These are phyloP conservation scores for Gardenia jasminoides DNA, from an alignment of 257 asterid species.

Conservation along the genomic window DNA sequence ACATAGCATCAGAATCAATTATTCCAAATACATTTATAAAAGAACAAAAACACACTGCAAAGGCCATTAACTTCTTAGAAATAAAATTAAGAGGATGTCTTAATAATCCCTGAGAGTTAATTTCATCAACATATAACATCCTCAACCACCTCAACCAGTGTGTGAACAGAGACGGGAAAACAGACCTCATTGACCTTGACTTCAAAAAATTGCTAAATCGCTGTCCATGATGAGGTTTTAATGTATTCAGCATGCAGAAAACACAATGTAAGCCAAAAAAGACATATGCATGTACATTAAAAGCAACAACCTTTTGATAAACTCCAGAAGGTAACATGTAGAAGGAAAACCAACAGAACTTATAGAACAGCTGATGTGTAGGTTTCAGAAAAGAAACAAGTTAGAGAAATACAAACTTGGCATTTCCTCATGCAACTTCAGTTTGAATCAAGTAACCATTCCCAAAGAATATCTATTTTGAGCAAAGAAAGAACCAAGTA, in stretches of 20 bases:
- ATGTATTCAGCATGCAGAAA: background rate
- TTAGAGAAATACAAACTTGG: background rate
- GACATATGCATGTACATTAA: background rate
- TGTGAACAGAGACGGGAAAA: background rate
- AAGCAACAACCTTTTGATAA: background rate
- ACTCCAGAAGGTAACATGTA: background rate
- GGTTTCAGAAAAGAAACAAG: background rate
- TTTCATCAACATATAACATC: background rate
- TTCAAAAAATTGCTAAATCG: background rate
- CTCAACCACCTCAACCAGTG: background rate
- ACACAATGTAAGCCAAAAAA: constrained; percentile 1
- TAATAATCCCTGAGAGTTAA: background rate
- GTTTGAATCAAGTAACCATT: background rate
- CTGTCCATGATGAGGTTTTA: background rate
- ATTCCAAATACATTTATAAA: background rate
- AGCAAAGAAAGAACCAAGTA: background rate
- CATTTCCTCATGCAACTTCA: background rate
- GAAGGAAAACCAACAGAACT: background rate
- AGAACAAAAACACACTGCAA: background rate
- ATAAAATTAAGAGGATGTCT: background rate
- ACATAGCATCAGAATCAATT: background rate
- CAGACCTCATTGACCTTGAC: background rate
- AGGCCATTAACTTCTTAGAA: background rate
- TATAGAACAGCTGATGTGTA: background rate
- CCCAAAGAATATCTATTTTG: background rate